phyloP scores from a whole-genome alignment of 2,329 filamentous ascomycete species.

The Pyrenochaeta sp. region DNA sequence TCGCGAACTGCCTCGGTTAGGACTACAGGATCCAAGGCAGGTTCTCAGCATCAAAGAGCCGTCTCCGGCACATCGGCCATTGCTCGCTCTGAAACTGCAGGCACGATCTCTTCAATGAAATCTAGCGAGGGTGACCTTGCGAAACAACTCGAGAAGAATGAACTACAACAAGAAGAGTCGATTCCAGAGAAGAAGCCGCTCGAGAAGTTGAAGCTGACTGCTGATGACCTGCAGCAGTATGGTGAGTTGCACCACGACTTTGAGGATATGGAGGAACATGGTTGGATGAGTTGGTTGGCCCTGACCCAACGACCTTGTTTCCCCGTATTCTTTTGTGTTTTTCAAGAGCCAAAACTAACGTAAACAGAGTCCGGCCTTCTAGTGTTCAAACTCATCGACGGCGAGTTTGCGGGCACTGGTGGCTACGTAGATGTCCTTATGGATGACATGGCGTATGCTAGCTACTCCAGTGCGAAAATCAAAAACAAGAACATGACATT shows the following conservation, averaged over 20 bases:
- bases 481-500: slow-evolving; percentile 75
- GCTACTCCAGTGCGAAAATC: slow-evolving; percentile 82
- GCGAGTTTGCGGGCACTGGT: slow-evolving; percentile 78
- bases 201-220: slow-evolving; percentile 79
- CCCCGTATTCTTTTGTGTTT: slow-evolving; percentile 24
- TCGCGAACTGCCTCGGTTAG: slow-evolving; percentile 33
- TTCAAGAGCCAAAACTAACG: slow-evolving; percentile 43
- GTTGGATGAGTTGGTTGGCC: slow-evolving; percentile 38
- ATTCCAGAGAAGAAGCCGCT: slow-evolving; percentile 64
- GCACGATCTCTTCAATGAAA: slow-evolving; percentile 54
- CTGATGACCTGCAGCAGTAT: slow-evolving; percentile 82
- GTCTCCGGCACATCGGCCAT: slow-evolving; percentile 32
- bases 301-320: slow-evolving; percentile 22
- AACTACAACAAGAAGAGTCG: slow-evolving; percentile 57
- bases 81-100: slow-evolving; percentile 45
- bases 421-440: slow-evolving; percentile 87
- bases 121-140: slow-evolving; percentile 53
- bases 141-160: slow-evolving; percentile 57
- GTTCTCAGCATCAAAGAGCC: slow-evolving; percentile 21
- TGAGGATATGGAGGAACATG: slow-evolving; percentile 22
- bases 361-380: slow-evolving; percentile 82
- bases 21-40: slow-evolving; percentile 27
- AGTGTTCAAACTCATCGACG: slow-evolving; percentile 93
- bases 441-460: slow-evolving; percentile 92
- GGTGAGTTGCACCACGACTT: slow-evolving; percentile 56